A percentile compares a stretch with the other conserved stretches of the same genome.
Conservation (phyloP, 2,329 filamentous ascomycete genomes). For the Zalaria sp. region DNA sequence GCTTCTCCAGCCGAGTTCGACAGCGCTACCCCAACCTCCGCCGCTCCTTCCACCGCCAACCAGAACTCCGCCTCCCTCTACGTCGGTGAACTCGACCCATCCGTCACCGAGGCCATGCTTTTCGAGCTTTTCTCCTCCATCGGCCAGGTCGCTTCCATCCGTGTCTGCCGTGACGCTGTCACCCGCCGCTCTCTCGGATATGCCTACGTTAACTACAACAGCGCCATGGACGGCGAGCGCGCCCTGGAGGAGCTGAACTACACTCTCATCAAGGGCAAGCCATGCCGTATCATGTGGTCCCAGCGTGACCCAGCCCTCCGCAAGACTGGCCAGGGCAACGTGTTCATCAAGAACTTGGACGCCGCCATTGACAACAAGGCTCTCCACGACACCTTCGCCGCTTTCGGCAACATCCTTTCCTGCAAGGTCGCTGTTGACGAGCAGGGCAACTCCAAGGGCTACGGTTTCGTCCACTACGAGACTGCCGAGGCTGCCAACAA, state of each 20-base stretch:
- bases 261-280: conserved; percentile 95
- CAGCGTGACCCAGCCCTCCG: conserved; percentile 97
- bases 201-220: conserved; percentile 99
- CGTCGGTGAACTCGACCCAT: conserved; percentile 94
- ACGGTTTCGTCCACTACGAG: conserved; percentile 99
- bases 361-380: conserved; percentile 99
- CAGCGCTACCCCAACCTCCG: conserved; percentile 56
- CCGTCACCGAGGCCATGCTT: conserved; percentile 98
- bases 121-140: conserved; percentile 99
- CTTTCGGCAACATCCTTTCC: conserved; percentile 97
- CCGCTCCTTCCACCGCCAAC: conserved; percentile 49
- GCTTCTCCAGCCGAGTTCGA: conserved; percentile 49
- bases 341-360: conserved; percentile 99
- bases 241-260: conserved; percentile 99
- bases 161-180: conserved; percentile 97
- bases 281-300: conserved; percentile 99
- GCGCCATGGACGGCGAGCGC: conserved; percentile 89
- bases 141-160: conserved; percentile 95
- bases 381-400: conserved; percentile 96
- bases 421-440: conserved; percentile 99
- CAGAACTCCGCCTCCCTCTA: conserved; percentile 94
- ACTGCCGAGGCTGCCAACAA: conserved; percentile 92
- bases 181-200: conserved; percentile 97
- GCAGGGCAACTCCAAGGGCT: conserved; percentile 91
- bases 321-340: conserved; percentile 98